Evolutionary conservation across 306 rosid genomes (phyloP), one percentile per base, ranked within the genome.

Genomic region (Prunus fruticosa): DNA sequence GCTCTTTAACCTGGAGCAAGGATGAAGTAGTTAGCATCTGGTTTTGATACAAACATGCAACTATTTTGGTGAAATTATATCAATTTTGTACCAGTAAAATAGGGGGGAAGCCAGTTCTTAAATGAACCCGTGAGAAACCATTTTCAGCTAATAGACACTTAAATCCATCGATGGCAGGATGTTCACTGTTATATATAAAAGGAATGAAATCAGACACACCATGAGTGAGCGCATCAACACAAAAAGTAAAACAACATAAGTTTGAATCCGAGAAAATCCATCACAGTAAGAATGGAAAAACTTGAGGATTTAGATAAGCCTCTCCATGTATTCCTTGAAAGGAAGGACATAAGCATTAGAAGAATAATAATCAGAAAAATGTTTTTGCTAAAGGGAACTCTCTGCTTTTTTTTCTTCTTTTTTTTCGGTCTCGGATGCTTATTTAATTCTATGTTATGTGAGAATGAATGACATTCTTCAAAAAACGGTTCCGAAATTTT

Each of bases 121-220:
- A 73, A 71, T 73, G 87, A 66, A 70, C 30, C 79, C 88, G 80
- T 20, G 92, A 84, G 83, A 94, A 91, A 57, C 97, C 97, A 54
- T 87, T 76, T 69, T 76, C 75, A 49, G 84, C 28, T 76, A 89
- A 90, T 66, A 94, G 87, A 84, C 97, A 94, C 73, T 84, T 85
- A 84, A 86, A 94, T 76, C 98, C 96, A 65, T 86, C 79, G 69
- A 91, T 77, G 50, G 41, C 63, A 19, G 90, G 82, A 72, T 87
- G 89, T 79, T 94, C 98, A 43, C 98, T 94, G 88, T 71, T 41
- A 73, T 71, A 75, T 20, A 60, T 51, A 77, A 72, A 12, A 66
- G 67, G 20, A 75, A 49, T 22, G 23, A 32, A 32, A 34, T 22
- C 22, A 10, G 23, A 61, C 45, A 66, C 27, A 32, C 13, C 16